phyloP scores from a whole-genome alignment of 371 early-diverging fungal genomes.

The Mortierella polycephala region DNA sequence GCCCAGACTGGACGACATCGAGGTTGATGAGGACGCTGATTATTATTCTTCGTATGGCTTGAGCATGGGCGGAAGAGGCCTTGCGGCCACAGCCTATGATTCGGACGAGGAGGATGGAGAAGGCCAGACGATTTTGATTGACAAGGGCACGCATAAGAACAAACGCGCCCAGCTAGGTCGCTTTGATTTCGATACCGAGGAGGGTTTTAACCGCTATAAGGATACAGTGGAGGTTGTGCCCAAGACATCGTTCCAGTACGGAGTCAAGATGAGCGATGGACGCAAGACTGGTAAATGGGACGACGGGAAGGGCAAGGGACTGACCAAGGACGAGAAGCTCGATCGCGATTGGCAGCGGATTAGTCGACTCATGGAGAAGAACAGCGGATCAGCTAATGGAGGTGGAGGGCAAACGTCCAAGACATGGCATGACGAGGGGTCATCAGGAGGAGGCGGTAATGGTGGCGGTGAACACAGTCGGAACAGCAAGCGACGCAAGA shows the following conservation, averaged over 20 bases:
- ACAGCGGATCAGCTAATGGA: conserved; percentile 60
- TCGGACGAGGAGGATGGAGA: conserved; percentile 65
- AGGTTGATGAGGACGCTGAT: conserved; percentile 52
- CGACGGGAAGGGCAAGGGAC: conserved; percentile 56
- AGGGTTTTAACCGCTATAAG: conserved; percentile 79
- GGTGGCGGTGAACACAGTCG: too few relatives aligned
- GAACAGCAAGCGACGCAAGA: conserved; percentile 42
- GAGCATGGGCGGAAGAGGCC: conserved; percentile 33
- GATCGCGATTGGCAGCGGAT: conserved; percentile 77
- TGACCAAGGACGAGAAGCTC: conserved; percentile 67
- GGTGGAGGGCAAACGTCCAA: conserved; percentile 52
- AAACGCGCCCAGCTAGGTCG: conserved; percentile 76
- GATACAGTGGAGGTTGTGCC: conserved; percentile 76
- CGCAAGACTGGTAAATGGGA: conserved; percentile 62
- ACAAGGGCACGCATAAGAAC: conserved; percentile 76
- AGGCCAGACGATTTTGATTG: conserved; percentile 61
- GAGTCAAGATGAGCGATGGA: conserved; percentile 82
- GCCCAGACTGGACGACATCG: conserved; percentile 31
- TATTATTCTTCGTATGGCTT: conserved; percentile 46
- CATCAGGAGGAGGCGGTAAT: conserved; percentile 17
- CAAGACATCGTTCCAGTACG: conserved; percentile 82
- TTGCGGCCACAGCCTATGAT: conserved; percentile 58
- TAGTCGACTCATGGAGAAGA: conserved; percentile 74
- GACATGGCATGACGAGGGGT: conserved; percentile 20
- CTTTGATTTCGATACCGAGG: conserved; percentile 84